phyloP scores from a whole-genome alignment of 2,329 filamentous ascomycete genomes.

The Lachnum nothofagi region DNA sequence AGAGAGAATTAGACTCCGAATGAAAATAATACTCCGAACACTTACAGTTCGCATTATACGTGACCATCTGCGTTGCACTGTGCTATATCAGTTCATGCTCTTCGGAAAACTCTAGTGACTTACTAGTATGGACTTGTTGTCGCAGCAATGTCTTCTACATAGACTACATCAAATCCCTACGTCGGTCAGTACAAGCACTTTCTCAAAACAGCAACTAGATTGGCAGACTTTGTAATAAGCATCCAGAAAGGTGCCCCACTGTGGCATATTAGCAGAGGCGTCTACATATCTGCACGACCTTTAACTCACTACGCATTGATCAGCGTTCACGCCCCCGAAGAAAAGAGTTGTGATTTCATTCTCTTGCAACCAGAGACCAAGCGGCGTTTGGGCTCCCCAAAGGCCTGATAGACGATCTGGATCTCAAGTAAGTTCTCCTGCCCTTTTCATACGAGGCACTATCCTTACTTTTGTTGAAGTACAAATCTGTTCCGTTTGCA shows the following conservation, averaged over 20 bases:
- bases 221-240: slow-evolving; percentile 28
- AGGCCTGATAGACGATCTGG: slow-evolving; percentile 28
- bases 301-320: slow-evolving; percentile 28
- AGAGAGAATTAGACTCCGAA: background rate
- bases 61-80: slow-evolving; percentile 29
- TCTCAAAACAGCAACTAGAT: background rate
- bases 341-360: slow-evolving; percentile 33
- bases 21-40: background rate
- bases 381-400: slow-evolving; percentile 32
- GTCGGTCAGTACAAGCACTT: background rate
- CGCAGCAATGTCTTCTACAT: slow-evolving; percentile 29
- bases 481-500: slow-evolving; percentile 26
- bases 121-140: slow-evolving; percentile 30
- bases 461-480: slow-evolving; percentile 28
- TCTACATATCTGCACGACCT: background rate
- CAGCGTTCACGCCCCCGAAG: slow-evolving; percentile 32
- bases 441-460: background rate
- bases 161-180: slow-evolving; percentile 30
- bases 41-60: slow-evolving; percentile 29
- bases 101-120: background rate
- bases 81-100: background rate
- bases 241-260: slow-evolving; percentile 31
- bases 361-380: slow-evolving; percentile 30
- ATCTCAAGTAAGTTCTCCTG: background rate
- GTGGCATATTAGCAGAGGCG: background rate